Evolutionary conservation across 352 stramenopile genomes (phyloP).

Genomic region (Globisporangium paddicum): DNA sequence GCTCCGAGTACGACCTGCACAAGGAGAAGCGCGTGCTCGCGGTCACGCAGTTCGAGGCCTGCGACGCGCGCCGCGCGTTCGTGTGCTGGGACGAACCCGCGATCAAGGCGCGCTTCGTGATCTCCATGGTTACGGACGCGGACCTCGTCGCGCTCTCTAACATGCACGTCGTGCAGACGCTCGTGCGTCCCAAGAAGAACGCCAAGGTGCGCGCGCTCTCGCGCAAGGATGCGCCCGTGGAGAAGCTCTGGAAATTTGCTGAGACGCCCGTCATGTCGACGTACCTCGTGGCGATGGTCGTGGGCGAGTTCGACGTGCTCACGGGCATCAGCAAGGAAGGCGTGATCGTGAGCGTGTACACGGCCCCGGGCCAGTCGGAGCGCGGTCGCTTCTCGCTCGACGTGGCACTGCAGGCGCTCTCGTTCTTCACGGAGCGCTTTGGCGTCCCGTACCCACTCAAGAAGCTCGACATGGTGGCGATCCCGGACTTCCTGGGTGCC

Average conservation of each 20-base stretch:
- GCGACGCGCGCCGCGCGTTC: conserved; percentile 91
- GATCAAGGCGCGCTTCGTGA: conserved; percentile 93
- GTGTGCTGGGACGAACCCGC: conserved; percentile 98
- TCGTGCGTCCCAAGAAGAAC: conserved; percentile 53
- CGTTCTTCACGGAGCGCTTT: conserved; percentile 72
- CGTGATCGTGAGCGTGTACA: conserved; percentile 95
- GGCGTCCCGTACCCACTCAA: conserved; percentile 94
- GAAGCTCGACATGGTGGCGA: conserved; percentile 97
- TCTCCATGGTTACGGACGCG: conserved; percentile 90
- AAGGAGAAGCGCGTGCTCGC: conserved; percentile 92
- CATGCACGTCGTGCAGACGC: conserved; percentile 91
- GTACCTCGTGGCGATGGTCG: conserved; percentile 95
- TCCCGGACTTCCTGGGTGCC: conserved; percentile 93
- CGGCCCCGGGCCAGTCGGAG: conserved; percentile 86
- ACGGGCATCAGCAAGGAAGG: conserved; percentile 86
- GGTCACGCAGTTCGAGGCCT: conserved; percentile 81
- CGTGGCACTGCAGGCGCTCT: conserved; percentile 52
- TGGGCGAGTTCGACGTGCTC: conserved; percentile 96
- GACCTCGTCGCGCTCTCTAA: conserved; percentile 94
- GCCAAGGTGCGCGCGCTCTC: conserved; percentile 44
- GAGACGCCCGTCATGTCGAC: conserved; percentile 96
- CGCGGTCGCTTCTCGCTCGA: conserved; percentile 90
- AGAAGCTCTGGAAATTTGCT: conserved; percentile 86
- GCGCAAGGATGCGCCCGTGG: conserved; percentile 31
- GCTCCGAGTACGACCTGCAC: conserved; percentile 90